phyloP scores from a whole-genome alignment of 2,329 filamentous ascomycete species.

The Beauveria bassiana region DNA sequence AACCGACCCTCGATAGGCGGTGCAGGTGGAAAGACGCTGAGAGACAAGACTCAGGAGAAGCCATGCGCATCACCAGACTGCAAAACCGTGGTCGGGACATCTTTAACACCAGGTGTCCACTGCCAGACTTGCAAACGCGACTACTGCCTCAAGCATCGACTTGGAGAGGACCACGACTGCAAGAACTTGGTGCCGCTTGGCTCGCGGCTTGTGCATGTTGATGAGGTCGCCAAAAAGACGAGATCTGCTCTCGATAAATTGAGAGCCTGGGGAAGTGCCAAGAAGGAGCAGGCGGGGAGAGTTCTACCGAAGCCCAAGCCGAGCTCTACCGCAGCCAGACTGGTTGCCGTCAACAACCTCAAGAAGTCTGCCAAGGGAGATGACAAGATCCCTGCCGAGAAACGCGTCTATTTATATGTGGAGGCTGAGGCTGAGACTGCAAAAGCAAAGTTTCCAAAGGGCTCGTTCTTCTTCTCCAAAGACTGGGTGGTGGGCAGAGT shows the following conservation, averaged over 20 bases:
- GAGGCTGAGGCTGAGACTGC: slow-evolving; percentile 86
- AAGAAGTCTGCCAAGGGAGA: slow-evolving; percentile 91
- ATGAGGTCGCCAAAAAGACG: slow-evolving; percentile 55
- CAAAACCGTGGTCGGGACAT: slow-evolving; percentile 64
- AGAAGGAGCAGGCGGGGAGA: slow-evolving; percentile 54
- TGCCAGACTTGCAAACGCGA: slow-evolving; percentile 63
- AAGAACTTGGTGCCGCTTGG: slow-evolving; percentile 58
- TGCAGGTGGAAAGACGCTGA: slow-evolving; percentile 41
- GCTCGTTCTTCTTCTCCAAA: slow-evolving; percentile 70
- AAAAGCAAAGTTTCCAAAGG: slow-evolving; percentile 72
- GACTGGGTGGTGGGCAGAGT: slow-evolving; percentile 88
- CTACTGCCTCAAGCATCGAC: slow-evolving; percentile 71
- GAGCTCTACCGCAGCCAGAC: slow-evolving; percentile 52
- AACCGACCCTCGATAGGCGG: slow-evolving; percentile 43
- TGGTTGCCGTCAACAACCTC: slow-evolving; percentile 65
- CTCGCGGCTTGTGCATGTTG: slow-evolving; percentile 36
- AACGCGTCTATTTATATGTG: slow-evolving; percentile 83
- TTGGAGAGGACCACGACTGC: slow-evolving; percentile 79
- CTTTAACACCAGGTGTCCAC: slow-evolving; percentile 60
- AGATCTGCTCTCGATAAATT: slow-evolving; percentile 69
- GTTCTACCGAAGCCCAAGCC: slow-evolving; percentile 57
- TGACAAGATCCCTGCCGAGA: slow-evolving; percentile 68
- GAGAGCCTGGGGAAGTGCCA: slow-evolving; percentile 70
- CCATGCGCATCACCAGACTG: slow-evolving; percentile 60
- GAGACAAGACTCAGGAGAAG: slow-evolving; percentile 50